A percentile compares a stretch with the other conserved stretches of the same genome.
phyloP scores from a whole-genome alignment of 2,329 filamentous ascomycete species.

The Aureobasidium uvarum region DNA sequence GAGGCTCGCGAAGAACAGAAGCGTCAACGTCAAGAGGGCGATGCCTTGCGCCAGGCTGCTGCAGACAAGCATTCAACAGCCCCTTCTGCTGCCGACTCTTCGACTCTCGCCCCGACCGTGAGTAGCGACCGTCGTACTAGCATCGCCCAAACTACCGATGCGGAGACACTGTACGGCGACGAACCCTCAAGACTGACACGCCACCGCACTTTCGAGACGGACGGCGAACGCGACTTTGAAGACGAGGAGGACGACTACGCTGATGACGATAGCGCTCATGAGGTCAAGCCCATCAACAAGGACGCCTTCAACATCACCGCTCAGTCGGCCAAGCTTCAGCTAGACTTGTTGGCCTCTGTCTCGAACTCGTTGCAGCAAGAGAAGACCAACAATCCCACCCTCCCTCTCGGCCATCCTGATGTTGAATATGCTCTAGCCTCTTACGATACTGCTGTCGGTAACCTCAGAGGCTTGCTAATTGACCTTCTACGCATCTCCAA shows the following conservation, averaged over 20 bases:
- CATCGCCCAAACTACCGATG: neutral
- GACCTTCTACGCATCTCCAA: constrained; percentile 89
- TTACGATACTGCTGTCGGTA: constrained; percentile 86
- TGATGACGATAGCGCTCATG: constrained; percentile 76
- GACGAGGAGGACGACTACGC: constrained; percentile 68
- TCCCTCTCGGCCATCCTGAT: constrained; percentile 72
- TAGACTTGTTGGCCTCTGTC: constrained; percentile 85
- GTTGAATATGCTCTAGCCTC: constrained; percentile 75
- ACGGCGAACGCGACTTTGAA: constrained; percentile 58
- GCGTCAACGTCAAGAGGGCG: constrained; percentile 69
- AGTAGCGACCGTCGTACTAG: constrained; percentile 2
- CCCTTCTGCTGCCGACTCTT: constrained; percentile 7
- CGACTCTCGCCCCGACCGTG: constrained; percentile 17
- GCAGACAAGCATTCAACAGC: neutral
- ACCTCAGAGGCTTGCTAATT: constrained; percentile 77
- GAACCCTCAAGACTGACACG: constrained; percentile 21
- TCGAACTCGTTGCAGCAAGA: constrained; percentile 77
- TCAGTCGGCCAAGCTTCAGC: constrained; percentile 87
- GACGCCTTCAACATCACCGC: constrained; percentile 97
- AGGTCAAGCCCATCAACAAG: constrained; percentile 70
- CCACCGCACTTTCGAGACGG: neutral
- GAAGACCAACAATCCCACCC: constrained; percentile 64
- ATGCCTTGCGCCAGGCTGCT: constrained; percentile 64
- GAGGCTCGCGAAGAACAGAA: constrained; percentile 88
- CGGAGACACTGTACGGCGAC: constrained; percentile 48